These are phyloP conservation scores for Camellia oleifera DNA, from an alignment of 179 eudicot species.

Conservation along the genomic window DNA sequence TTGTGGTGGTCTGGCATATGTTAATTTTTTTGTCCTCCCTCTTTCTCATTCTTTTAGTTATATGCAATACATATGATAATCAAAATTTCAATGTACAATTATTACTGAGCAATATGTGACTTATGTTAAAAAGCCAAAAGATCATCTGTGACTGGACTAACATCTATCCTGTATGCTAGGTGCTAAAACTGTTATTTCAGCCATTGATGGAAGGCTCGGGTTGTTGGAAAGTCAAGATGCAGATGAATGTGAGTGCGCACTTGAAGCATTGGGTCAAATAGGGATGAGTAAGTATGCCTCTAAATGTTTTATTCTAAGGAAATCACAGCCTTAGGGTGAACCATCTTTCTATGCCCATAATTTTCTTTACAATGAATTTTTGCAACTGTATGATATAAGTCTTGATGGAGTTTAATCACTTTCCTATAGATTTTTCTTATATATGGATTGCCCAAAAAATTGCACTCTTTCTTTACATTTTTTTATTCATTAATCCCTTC, in stretches of 20 bases:
- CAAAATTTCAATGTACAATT: neutral
- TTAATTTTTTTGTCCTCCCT: neutral
- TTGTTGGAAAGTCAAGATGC: constrained; percentile 53
- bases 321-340: neutral
- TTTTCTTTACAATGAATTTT: neutral
- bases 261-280: constrained; percentile 88
- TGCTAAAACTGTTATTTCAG: constrained; percentile 47
- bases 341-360: neutral
- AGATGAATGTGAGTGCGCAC: constrained; percentile 82
- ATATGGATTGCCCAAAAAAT: neutral
- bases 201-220: constrained; percentile 55
- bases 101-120: neutral
- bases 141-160: neutral
- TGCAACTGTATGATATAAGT: neutral
- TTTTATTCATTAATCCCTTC: neutral
- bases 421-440: neutral
- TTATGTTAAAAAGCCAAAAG: neutral
- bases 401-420: neutral
- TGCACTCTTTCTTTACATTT: neutral
- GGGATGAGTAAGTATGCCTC: constrained; percentile 64
- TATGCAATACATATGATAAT: neutral
- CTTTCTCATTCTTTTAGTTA: neutral
- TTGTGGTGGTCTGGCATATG: neutral
- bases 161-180: constrained; percentile 37
- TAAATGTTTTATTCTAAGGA: neutral